Conservation (phyloP, 2,329 filamentous ascomycete genomes). For the Penicillium sp. region DNA sequence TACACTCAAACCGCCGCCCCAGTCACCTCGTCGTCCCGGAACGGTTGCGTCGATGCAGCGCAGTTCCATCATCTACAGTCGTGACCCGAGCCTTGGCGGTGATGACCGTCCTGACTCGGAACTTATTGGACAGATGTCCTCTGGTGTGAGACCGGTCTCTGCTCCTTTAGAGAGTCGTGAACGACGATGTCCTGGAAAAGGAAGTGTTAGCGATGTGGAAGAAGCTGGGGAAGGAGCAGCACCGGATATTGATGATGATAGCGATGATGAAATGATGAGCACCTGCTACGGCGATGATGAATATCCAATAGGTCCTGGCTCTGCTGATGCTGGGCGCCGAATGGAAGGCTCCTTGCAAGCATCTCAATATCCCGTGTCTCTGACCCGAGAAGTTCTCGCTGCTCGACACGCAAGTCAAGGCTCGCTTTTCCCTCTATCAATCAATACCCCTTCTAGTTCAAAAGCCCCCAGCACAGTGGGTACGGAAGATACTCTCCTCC, state of each 20-base stretch:
- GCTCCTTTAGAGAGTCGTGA: constrained; percentile 34
- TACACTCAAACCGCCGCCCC: constrained; percentile 27
- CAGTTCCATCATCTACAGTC: constrained; percentile 39
- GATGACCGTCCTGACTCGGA: constrained; percentile 30
- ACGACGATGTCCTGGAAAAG: constrained; percentile 26
- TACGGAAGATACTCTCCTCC: constrained; percentile 31
- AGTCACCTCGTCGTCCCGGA: constrained; percentile 36
- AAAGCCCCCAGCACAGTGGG: constrained; percentile 26
- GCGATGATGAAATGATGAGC: constrained; percentile 36
- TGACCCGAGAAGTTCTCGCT: constrained; percentile 18
- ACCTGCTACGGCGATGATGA: constrained; percentile 40
- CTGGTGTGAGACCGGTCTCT: constrained; percentile 40
- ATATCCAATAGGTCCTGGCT: constrained; percentile 35
- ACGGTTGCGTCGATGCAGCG: constrained; percentile 36
- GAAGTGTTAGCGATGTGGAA: constrained; percentile 26
- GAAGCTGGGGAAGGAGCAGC: constrained; percentile 26
- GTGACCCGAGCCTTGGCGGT: constrained; percentile 32
- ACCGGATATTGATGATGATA: constrained; percentile 35
- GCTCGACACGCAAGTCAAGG: constrained; percentile 29
- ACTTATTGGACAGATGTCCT: constrained; percentile 36
- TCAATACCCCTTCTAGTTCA: constrained; percentile 25
- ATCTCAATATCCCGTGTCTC: constrained; percentile 6
- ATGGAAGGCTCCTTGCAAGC: constrained; percentile 15
- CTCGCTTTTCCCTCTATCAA: constrained; percentile 17
- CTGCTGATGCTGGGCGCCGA: constrained; percentile 30